A percentile compares a stretch with the other conserved stretches of the same genome.
These are phyloP conservation scores for Juncus effusus DNA, from an alignment of 176 grass and related monocot genomes.

Conservation along the genomic window DNA sequence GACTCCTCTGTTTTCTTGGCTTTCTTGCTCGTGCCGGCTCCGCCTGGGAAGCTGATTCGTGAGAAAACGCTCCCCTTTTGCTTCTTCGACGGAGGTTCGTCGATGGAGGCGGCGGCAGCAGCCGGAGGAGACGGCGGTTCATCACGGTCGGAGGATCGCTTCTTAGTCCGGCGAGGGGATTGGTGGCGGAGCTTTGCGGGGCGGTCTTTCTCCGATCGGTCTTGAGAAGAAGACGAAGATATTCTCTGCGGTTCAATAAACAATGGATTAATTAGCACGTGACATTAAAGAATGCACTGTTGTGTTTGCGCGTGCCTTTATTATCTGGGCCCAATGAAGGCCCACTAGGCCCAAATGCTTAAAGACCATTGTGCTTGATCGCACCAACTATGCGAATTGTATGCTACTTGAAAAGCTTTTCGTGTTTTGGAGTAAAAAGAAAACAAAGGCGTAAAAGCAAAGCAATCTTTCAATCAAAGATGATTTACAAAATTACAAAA, in stretches of 20 bases:
- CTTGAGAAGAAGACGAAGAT: constrained; percentile 21
- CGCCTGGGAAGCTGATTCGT: constrained; percentile 84
- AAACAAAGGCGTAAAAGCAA: too few relatives aligned
- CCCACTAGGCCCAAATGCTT: neutral
- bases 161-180: constrained; percentile 59
- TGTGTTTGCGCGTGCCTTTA: neutral
- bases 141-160: constrained; percentile 53
- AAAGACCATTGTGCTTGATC: neutral
- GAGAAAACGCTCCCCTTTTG: constrained; percentile 88
- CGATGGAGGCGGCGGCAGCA: constrained; percentile 26
- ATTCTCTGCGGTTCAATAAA: constrained; percentile 38
- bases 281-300: too few relatives aligned
- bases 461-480: too few relatives aligned
- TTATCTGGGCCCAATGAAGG: neutral
- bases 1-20: constrained; percentile 51
- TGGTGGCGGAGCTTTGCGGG: constrained; percentile 37
- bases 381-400: neutral
- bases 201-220: constrained; percentile 46
- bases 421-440: too few relatives aligned
- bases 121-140: constrained; percentile 36
- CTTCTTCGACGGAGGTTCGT: constrained; percentile 35
- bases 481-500: too few relatives aligned
- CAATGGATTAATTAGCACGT: neutral
- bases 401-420: too few relatives aligned
- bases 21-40: constrained; percentile 29